Evolutionary conservation across 768 basidiomycete species (phyloP), one percentile per base, ranked within the genome.

Genomic region (Hypsizygus marmoreus): DNA sequence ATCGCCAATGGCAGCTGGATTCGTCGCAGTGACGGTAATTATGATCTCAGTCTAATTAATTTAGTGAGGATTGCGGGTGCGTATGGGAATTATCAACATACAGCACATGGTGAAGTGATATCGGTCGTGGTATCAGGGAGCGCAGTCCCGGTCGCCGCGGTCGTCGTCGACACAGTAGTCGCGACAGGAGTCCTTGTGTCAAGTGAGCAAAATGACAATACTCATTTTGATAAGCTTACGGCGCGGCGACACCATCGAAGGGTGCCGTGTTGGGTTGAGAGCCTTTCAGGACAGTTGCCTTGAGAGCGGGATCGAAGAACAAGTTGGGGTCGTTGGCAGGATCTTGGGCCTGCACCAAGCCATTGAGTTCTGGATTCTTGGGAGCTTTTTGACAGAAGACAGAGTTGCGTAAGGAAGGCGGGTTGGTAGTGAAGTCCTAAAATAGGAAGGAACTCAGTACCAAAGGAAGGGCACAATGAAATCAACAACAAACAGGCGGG

Each of bases 361-460:
- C 77, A 41, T 69, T 67, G 14, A 81, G 68, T 50, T 78, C 67
- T 12, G 67, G 14, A 49, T 81, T 80, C 57, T 68, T 70, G 14
- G 79, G 79, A 1, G 75, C 70, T 48, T 67, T 74, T 60, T 75
- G 75, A 62, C 80, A 82, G 63, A 78, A 81, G 40, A 81, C 77
- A 3, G 79, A 80, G 64, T 79, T 80, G 33, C 77, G 68, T 37
- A 63, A 53, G 14, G 68, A 65, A 10, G 75, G 73, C 4, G 82
- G 77, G 53, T 79, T 76, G 2, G 68, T 73, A 8, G 68, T 69
- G 59, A 80, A 80, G 55, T 81, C 79, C 76, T 80, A 39, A 23
- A 4, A n/a, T n/a, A 22, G 6, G n/a, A 24, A 24, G n/a, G 9
- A 20, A 24, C 25, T 34, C 34, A 13, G 43, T 29, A 20, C n/a